phyloP scores from a whole-genome alignment of 1,284 basidiomycete genomes.

The Cystobasidium pallidum region DNA sequence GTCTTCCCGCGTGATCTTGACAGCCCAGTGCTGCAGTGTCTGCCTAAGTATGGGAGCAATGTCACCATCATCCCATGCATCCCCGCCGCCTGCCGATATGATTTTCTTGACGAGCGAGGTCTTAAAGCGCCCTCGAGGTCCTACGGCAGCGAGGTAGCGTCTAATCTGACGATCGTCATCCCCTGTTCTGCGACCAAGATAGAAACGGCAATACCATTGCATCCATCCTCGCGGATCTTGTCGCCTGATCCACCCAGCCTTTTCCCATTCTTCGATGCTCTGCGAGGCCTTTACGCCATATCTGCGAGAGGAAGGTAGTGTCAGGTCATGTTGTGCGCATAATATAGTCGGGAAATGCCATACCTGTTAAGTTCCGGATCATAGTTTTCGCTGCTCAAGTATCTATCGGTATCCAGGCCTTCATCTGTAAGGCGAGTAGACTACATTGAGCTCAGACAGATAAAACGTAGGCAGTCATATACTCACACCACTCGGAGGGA shows the following conservation, averaged over 20 bases:
- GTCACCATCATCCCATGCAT: constrained; percentile 36
- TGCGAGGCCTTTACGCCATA: constrained; percentile 44
- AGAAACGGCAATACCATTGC: constrained; percentile 44
- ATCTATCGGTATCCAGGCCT: constrained; percentile 22
- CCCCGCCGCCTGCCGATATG: constrained; percentile 14
- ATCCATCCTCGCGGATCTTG: constrained; percentile 42
- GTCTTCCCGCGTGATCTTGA: constrained; percentile 37
- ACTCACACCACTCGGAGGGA: constrained; percentile 38
- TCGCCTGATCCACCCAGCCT: constrained; percentile 33
- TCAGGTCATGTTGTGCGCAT: not conserved
- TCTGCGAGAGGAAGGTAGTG: not conserved
- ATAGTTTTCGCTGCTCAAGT: constrained; percentile 30
- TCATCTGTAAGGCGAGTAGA: not conserved
- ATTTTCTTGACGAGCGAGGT: constrained; percentile 41
- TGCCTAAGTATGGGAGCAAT: constrained; percentile 42
- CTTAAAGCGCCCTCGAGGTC: constrained; percentile 38
- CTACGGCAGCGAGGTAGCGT: constrained; percentile 30
- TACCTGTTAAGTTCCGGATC: constrained; percentile 36
- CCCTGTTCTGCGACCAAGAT: constrained; percentile 28
- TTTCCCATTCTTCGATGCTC: constrained; percentile 43
- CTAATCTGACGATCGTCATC: constrained; percentile 40
- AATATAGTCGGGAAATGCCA: not conserved
- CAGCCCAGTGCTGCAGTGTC: constrained; percentile 43
- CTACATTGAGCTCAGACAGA: not conserved
- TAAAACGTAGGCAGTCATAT: not conserved